Evolutionary conservation across 345 rosid species (phyloP).

Genomic region (Psidium guajava): DNA sequence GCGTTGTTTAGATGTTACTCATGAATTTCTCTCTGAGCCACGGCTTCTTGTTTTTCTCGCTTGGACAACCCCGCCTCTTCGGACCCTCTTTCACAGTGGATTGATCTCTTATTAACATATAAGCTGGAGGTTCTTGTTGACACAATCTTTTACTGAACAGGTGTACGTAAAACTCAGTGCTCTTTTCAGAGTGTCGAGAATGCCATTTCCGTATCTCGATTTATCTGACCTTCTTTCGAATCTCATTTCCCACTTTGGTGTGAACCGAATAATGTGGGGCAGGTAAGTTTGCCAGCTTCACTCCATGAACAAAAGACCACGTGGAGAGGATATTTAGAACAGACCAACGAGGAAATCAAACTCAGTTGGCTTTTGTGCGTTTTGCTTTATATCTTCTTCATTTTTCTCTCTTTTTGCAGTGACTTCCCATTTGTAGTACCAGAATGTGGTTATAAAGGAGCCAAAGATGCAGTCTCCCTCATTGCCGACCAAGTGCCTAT

Average conservation of each 20-base stretch:
- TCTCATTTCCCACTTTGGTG: slow-evolving; percentile 54
- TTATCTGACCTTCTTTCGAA: slow-evolving; percentile 44
- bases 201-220: slow-evolving; percentile 54
- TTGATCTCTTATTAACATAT: neutral
- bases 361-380: neutral
- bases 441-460: slow-evolving; percentile 75
- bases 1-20: neutral
- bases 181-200: slow-evolving; percentile 72
- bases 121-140: neutral
- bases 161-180: slow-evolving; percentile 84
- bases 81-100: neutral
- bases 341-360: neutral
- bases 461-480: slow-evolving; percentile 49
- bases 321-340: neutral
- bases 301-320: neutral
- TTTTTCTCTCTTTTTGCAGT: slow-evolving; percentile 21
- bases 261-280: slow-evolving; percentile 89
- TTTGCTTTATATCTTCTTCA: neutral
- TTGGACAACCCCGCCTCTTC: neutral
- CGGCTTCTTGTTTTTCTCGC: neutral
- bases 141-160: slow-evolving; percentile 18
- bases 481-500: slow-evolving; percentile 39
- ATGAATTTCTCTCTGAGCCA: neutral
- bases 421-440: slow-evolving; percentile 84
- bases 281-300: slow-evolving; percentile 23